These are phyloP conservation scores for Agapanthus africanus DNA, from an alignment of 106 monocot genomes.

Conservation along the genomic window DNA sequence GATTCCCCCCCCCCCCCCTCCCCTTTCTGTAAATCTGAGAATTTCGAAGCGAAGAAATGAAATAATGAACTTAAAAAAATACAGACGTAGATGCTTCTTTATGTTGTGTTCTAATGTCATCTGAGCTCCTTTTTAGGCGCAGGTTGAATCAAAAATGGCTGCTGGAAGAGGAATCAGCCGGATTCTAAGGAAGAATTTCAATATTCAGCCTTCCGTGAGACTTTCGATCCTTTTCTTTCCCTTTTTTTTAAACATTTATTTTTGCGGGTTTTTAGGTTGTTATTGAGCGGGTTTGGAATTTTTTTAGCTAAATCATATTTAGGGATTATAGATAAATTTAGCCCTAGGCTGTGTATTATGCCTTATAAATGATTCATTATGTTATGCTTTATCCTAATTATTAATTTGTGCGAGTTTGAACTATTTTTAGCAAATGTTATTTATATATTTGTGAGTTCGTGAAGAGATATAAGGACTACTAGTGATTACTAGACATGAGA, in stretches of 20 bases:
- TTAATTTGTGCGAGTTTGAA: not conserved
- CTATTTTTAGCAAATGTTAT: not conserved
- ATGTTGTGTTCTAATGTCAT: not conserved
- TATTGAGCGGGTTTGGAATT: not conserved
- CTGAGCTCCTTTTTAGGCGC: not conserved
- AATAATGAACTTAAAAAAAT: not conserved
- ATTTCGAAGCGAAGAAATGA: not conserved
- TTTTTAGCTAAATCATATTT: not conserved
- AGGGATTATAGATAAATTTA: not conserved
- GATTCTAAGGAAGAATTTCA: slow-evolving; percentile 25
- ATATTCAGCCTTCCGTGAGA: slow-evolving; percentile 28
- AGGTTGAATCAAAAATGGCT: slow-evolving; percentile 18
- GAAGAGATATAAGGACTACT: no score
- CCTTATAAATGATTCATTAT: not conserved
- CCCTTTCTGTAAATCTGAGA: not conserved
- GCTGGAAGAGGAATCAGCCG: slow-evolving; percentile 37
- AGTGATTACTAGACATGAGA: no score
- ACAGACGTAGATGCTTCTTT: not conserved
- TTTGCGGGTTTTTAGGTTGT: not conserved
- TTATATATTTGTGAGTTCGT: not conserved
- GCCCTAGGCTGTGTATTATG: not conserved
- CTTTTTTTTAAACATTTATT: not conserved
- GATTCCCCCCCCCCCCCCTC: no score
- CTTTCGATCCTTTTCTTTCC: not conserved
- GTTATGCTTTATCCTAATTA: not conserved